Conservation (phyloP, 139 green algal genomes). For the Chlorella sp. region DNA sequence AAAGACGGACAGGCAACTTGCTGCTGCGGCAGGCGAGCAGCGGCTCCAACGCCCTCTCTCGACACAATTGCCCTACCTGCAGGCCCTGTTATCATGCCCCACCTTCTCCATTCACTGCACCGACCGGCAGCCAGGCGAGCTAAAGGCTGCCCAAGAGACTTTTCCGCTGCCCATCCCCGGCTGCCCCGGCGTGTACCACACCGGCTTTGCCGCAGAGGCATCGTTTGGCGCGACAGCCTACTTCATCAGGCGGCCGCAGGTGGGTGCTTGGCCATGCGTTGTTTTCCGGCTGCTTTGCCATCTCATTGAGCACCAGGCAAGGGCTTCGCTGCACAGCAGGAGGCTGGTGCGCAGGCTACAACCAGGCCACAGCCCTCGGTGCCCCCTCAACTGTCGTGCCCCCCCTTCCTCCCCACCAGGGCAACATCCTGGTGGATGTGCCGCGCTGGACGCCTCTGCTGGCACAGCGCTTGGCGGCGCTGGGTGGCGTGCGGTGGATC, state of each 20-base stretch:
- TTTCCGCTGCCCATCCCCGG: constrained; percentile 69
- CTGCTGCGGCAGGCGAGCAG: no score
- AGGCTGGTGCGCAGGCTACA: no score
- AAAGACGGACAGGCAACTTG: no score
- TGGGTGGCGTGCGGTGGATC: constrained; percentile 80
- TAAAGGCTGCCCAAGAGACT: constrained; percentile 57
- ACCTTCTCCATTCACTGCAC: constrained; percentile 81
- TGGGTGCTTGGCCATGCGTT: background rate
- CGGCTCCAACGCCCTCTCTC: no score
- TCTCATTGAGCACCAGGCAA: no score
- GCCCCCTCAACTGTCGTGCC: no score
- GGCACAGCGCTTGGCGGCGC: constrained; percentile 61
- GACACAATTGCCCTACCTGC: background rate
- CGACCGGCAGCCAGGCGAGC: constrained; percentile 50
- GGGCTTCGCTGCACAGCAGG: no score
- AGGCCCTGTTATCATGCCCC: background rate
- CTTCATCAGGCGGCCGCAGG: constrained; percentile 56
- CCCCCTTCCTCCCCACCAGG: constrained; percentile 35
- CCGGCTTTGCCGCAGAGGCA: constrained; percentile 64
- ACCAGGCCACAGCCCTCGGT: no score
- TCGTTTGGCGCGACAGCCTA: constrained; percentile 73
- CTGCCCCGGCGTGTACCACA: constrained; percentile 61
- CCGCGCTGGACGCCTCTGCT: constrained; percentile 77
- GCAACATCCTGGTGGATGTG: constrained; percentile 86
- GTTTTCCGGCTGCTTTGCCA: background rate